Base-by-base conservation (phyloP, 2,329 filamentous ascomycete species). In the Cladosporium sp. region DNA sequence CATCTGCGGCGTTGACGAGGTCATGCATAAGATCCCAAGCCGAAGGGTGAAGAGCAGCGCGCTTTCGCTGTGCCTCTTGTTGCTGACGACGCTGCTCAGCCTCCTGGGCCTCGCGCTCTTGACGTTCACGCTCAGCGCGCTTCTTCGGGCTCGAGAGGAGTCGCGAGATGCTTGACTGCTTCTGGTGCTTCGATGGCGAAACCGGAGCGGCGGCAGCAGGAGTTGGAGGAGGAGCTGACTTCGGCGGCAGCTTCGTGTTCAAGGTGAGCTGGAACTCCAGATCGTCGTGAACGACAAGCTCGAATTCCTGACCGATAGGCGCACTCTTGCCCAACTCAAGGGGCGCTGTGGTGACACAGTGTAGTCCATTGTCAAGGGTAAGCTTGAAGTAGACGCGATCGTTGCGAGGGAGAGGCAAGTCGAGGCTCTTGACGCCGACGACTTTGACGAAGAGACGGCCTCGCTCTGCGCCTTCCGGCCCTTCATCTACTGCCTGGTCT, bases 241-340 rank as follows among this genome's bases (percentile, higher is more conserved):
- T 88, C 6, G 91, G 91, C 74, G 93, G 91, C 70, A 98, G 85
- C 81, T 97, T 97, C 69, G 96, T 96, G 71, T 97, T 96, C 16
- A 99, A 86, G 0, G 95, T 98, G 46, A 99, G 86, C 79, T 99
- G 95, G 81, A 99, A 99, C 78, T 99, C 95, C n/a, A 99, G 87
- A 72, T 99, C 95, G 72, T 97, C 95, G 59, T 96, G 89, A 29
- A 99, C 95, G 35, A 98, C 93, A 53, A 99, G 88, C 80, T 99
- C 95, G 72, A 99, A 99, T 77, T 99, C 95, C 75, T 99, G 95
- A 7, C 94, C 95, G 71, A 99, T 98, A 0, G 95, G 93, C 2
- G 95, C 94, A 67, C 91, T 94, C 72, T 91, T 91, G 23, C 92
- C 93, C 67, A 99, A 84, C 78, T 99, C 95, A 10, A 98, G 84